These are phyloP conservation scores for Claviceps sp. DNA, from an alignment of 2,329 filamentous ascomycete species.

Conservation along the genomic window DNA sequence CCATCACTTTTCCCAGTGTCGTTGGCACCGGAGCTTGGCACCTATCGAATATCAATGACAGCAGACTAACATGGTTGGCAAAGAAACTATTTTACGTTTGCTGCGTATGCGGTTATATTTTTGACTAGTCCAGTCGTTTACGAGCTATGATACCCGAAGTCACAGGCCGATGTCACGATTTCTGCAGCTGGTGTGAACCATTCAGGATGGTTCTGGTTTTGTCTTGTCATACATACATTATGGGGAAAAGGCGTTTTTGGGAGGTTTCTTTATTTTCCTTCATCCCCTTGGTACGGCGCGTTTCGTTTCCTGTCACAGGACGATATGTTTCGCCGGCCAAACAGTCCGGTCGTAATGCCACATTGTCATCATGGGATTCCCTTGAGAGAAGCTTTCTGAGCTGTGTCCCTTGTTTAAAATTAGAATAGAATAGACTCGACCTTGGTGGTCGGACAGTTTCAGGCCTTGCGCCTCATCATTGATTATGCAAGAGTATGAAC, in stretches of 20 bases:
- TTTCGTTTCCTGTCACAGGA: not conserved
- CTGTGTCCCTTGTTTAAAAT: not conserved
- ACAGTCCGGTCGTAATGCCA: not conserved
- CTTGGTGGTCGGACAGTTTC: not conserved
- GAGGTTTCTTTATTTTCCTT: not conserved
- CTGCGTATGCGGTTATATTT: slow-evolving; percentile 85
- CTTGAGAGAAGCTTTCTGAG: not conserved
- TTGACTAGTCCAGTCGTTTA: slow-evolving; percentile 30
- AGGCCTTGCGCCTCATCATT: not conserved
- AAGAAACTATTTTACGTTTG: slow-evolving; percentile 96
- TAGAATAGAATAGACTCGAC: not conserved
- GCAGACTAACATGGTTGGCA: slow-evolving; percentile 6
- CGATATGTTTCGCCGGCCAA: not conserved
- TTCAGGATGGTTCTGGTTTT: not conserved
- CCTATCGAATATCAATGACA: not conserved
- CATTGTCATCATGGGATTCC: not conserved
- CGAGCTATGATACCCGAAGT: slow-evolving; percentile 4
- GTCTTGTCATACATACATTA: not conserved
- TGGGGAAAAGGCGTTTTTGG: not conserved
- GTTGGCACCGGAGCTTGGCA: not conserved
- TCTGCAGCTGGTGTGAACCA: not conserved
- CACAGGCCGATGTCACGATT: not conserved
- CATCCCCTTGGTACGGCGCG: not conserved
- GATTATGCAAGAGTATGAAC: not conserved
- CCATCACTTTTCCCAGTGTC: not conserved